Evolutionary conservation across 345 rosid genomes (phyloP).

Genomic region (Eutrema heterophyllum): DNA sequence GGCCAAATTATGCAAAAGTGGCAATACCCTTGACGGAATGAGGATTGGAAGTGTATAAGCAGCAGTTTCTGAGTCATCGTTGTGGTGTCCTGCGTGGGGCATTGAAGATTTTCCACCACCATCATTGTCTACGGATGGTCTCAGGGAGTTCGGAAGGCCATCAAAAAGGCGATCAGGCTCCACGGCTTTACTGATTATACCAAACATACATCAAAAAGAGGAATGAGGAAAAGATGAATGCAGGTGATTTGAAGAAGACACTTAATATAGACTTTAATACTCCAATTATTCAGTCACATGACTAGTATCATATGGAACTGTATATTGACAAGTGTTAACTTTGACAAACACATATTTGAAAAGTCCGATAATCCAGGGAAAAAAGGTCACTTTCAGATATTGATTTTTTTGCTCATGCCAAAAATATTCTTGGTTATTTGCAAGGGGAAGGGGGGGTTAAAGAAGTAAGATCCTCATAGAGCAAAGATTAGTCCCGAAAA

Average conservation of each 20-base stretch:
- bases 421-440: neutral
- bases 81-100: constrained; percentile 52
- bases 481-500: neutral
- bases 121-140: constrained; percentile 65
- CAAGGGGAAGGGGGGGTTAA: neutral
- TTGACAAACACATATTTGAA: neutral
- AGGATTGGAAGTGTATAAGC: constrained; percentile 72
- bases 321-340: neutral
- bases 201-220: neutral
- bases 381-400: neutral
- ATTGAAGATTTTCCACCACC: constrained; percentile 41
- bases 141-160: constrained; percentile 88
- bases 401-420: neutral
- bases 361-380: neutral
- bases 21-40: constrained; percentile 80
- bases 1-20: constrained; percentile 88
- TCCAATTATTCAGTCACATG: neutral
- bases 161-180: constrained; percentile 96
- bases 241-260: neutral
- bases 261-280: neutral
- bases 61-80: constrained; percentile 50
- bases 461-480: neutral
- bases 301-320: neutral
- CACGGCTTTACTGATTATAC: constrained; percentile 71
- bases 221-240: constrained; percentile 9